Base-by-base conservation (phyloP, 495 filamentous ascomycete genomes). In the Penicillium pancosmium region DNA sequence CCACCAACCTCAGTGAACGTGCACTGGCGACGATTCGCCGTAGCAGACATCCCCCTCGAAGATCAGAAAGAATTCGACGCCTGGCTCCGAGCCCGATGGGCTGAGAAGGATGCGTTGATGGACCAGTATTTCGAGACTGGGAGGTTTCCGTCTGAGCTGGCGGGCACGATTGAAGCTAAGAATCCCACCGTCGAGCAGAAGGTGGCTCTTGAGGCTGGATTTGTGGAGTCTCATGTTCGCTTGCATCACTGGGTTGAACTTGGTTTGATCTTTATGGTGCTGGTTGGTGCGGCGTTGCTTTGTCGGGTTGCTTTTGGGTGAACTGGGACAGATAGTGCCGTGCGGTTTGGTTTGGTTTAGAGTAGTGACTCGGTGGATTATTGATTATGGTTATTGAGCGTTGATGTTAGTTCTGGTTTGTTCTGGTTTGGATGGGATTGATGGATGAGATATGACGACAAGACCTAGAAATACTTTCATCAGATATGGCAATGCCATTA, bases 1-100 rank as follows among this genome's bases (percentile, higher is more conserved):
- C 83, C 84, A 5, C 86, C 86, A 19, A 88, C 84, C 52, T 88
- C 83, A 7, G 85, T 89, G 52, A 88, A 88, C 62, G 85, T 89
- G 83, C 79, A 88, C 69, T 89, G 86, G 86, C 76, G 86, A 44
- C 78, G 86, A 16, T 88, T 86, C 61, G 66, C 77, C 13, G 67
- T 88, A 23, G 70, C 80, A 12, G 71, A 77, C 4, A 86, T 89
- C 34, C 86, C 86, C n/a, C 61, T 86, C 4, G 76, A 85, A 50
- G 79, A 88, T 58, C 71, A 74, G 6, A 71, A 82, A 41, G 74
- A 72, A 12, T 88, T 89, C 61, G 79, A 82, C 47, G 64, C 68
- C 18, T 89, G 86, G 86, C 67, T 88, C 9, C 67, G 73, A 43
- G 70, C 74, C 9, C 80, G 86, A 31, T 89, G 86, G 86, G 70